A percentile compares a stretch with the other conserved stretches of the same genome.
Evolutionary conservation across 2,329 filamentous ascomycete genomes (phyloP).

Genomic region (Coniochaeta sp.): DNA sequence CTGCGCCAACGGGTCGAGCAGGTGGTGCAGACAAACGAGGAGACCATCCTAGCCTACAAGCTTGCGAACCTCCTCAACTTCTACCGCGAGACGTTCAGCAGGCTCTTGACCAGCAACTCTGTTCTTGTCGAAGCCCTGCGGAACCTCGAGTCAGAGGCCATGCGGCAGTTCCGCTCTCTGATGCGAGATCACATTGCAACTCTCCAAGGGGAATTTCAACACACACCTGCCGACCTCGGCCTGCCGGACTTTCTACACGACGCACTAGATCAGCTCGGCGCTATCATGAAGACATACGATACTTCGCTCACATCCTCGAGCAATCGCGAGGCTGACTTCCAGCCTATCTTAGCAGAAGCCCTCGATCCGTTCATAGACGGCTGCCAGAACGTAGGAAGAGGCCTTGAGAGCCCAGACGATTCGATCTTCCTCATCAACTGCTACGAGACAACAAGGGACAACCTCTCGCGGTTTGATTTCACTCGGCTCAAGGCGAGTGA

Average conservation of each 20-base stretch:
- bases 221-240: constrained; percentile 63
- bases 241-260: constrained; percentile 76
- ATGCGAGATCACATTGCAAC: constrained; percentile 74
- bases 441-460: constrained; percentile 48
- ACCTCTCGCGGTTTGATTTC: constrained; percentile 56
- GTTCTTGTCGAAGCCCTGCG: constrained; percentile 62
- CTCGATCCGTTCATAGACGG: constrained; percentile 79
- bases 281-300: constrained; percentile 81
- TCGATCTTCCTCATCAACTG: constrained; percentile 72
- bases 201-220: constrained; percentile 64
- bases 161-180: constrained; percentile 74
- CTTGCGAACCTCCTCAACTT: constrained; percentile 84
- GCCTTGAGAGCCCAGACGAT: constrained; percentile 49
- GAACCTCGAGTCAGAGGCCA: constrained; percentile 65
- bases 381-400: constrained; percentile 62
- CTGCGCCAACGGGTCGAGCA: constrained; percentile 87
- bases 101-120: constrained; percentile 64
- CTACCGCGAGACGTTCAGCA: constrained; percentile 79
- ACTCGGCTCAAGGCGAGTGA: constrained; percentile 46
- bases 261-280: constrained; percentile 67
- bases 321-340: constrained; percentile 61
- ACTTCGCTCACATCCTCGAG: constrained; percentile 60
- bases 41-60: constrained; percentile 81
- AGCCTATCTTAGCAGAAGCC: constrained; percentile 67
- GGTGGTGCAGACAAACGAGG: constrained; percentile 86